Percentiles rank a stretch among this genome's conserved stretches.
Evolutionary conservation across 2,329 filamentous ascomycete species (phyloP).

Genomic region (Xylariaceae sp.): DNA sequence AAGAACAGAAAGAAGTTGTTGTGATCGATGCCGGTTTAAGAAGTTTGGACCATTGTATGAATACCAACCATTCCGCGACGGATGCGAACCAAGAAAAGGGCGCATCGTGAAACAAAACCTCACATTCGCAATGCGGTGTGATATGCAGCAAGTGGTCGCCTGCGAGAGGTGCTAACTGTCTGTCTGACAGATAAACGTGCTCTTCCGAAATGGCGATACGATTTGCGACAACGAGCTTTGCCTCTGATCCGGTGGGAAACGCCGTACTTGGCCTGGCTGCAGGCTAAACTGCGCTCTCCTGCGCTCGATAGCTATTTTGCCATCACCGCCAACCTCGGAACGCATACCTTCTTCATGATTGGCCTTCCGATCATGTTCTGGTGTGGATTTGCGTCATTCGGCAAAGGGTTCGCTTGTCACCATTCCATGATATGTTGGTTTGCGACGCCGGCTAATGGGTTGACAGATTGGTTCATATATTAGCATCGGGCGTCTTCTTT

Average conservation of each 20-base stretch:
- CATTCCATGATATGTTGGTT: neutral
- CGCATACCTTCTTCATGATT: constrained; percentile 98
- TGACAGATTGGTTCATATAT: constrained; percentile 62
- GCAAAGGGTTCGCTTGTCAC: constrained; percentile 65
- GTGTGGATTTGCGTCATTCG: constrained; percentile 82
- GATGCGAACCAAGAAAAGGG: neutral
- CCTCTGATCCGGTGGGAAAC: constrained; percentile 93
- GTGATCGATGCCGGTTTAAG: constrained; percentile 68
- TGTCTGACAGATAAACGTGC: constrained; percentile 63
- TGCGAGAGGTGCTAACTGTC: constrained; percentile 12
- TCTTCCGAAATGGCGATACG: constrained; percentile 85
- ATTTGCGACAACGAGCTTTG: constrained; percentile 71
- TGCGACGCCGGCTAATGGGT: constrained; percentile 12
- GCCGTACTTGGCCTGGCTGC: constrained; percentile 82
- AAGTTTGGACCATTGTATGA: constrained; percentile 70
- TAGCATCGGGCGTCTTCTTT: constrained; percentile 75
- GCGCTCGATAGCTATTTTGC: constrained; percentile 94
- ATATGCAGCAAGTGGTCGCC: neutral
- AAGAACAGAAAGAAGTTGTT: constrained; percentile 23
- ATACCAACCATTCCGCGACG: constrained; percentile 1
- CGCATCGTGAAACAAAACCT: neutral
- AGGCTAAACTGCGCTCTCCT: constrained; percentile 73
- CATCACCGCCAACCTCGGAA: constrained; percentile 90
- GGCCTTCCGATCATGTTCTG: constrained; percentile 92
- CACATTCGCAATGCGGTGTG: constrained; percentile 7